These are phyloP conservation scores for Diaporthe citri DNA, from an alignment of 2,329 filamentous ascomycete genomes.

Conservation along the genomic window DNA sequence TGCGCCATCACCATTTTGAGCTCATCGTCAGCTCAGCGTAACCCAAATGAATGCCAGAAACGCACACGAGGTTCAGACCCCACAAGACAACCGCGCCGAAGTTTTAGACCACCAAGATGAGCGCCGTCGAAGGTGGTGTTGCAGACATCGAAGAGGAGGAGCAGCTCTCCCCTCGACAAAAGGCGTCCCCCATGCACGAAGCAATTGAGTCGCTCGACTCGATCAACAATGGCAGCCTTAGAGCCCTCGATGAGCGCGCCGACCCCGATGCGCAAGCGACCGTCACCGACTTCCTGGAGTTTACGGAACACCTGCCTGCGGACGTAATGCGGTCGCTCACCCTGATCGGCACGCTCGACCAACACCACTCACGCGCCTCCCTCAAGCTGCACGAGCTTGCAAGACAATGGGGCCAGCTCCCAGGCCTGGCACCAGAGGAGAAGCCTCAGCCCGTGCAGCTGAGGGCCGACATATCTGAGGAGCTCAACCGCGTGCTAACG, in stretches of 20 bases:
- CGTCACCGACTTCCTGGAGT: conserved; percentile 78
- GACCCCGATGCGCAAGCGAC: conserved; percentile 78
- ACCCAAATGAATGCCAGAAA: neutral
- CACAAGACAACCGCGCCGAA: neutral
- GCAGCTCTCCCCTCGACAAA: conserved; percentile 53
- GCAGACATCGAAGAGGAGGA: conserved; percentile 47
- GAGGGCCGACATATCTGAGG: conserved; percentile 71
- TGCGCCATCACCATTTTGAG: conserved; percentile 10
- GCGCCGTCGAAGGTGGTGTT: conserved; percentile 39
- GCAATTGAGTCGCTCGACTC: conserved; percentile 49
- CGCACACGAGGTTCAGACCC: neutral
- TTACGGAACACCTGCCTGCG: conserved; percentile 77
- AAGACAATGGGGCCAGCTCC: conserved; percentile 68
- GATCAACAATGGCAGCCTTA: conserved; percentile 52
- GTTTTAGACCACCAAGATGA: conserved; percentile 40
- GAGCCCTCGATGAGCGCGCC: conserved; percentile 63
- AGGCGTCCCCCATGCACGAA: conserved; percentile 49
- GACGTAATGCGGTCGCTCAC: conserved; percentile 76
- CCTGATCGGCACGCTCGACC: conserved; percentile 74
- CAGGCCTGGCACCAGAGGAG: conserved; percentile 59
- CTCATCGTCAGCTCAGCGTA: conserved; percentile 12
- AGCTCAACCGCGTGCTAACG: conserved; percentile 65
- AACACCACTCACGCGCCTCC: conserved; percentile 69
- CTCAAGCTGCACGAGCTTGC: conserved; percentile 68
- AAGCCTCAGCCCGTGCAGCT: conserved; percentile 64